phyloP scores from a whole-genome alignment of 148 eudicot species.

The Salicornia ramosissima region DNA sequence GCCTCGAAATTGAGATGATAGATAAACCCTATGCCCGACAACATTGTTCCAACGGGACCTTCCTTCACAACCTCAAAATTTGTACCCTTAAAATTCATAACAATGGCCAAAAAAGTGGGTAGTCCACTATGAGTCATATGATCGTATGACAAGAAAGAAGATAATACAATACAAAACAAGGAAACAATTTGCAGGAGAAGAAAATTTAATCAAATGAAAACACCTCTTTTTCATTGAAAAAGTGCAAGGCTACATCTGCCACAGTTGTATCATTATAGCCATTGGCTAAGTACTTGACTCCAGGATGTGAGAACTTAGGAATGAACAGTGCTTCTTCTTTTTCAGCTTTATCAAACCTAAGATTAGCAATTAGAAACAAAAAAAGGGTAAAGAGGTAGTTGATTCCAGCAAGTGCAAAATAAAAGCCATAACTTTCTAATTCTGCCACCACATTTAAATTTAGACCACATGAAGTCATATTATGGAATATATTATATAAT shows the following conservation, averaged over 20 bases:
- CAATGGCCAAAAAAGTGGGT: neutral
- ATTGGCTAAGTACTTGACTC: neutral
- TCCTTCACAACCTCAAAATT: constrained; percentile 1
- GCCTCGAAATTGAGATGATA: constrained; percentile 1
- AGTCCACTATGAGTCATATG: too few relatives aligned
- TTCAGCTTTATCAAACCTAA: neutral
- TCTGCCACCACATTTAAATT: too few relatives aligned
- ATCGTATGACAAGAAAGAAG: neutral
- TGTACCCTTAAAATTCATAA: neutral
- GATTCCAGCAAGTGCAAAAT: neutral
- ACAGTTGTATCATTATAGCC: neutral
- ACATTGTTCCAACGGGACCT: neutral
- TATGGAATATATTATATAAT: too few relatives aligned
- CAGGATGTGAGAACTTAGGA: neutral
- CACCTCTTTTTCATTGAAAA: too few relatives aligned
- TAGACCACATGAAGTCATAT: neutral
- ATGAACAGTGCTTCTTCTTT: neutral
- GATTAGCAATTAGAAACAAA: neutral
- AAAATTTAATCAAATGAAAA: neutral
- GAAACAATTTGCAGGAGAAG: neutral
- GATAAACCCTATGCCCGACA: neutral
- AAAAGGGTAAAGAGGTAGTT: neutral
- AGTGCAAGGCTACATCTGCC: too few relatives aligned
- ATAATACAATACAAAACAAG: neutral
- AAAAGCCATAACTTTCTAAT: too few relatives aligned